A percentile compares a stretch with the other conserved stretches of the same genome.
phyloP scores from a whole-genome alignment of 2,329 filamentous ascomycete species.

The Aspergillus sp. region DNA sequence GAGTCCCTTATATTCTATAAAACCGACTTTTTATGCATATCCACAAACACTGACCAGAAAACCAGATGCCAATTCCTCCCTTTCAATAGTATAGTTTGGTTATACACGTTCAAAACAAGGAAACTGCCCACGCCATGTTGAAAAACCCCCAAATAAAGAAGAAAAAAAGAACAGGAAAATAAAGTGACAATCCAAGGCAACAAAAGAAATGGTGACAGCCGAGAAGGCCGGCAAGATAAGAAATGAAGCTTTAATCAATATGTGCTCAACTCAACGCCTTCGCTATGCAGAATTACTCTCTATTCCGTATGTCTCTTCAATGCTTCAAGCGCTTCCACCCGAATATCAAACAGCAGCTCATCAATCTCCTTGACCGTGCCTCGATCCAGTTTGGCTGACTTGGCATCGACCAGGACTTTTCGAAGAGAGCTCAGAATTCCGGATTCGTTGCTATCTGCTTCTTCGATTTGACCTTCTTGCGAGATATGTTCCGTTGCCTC shows the following conservation, averaged over 20 bases:
- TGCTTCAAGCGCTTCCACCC: conserved; percentile 67
- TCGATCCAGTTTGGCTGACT: conserved; percentile 55
- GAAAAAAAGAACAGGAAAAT: too few species aligned
- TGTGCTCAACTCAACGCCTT: conserved; percentile 21
- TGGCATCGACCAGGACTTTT: conserved; percentile 56
- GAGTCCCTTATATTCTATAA: too few species aligned
- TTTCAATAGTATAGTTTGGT: too few species aligned
- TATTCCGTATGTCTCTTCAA: conserved; percentile 46
- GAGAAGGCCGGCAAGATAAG: not conserved
- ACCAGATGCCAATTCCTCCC: too few species aligned
- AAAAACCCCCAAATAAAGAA: too few species aligned
- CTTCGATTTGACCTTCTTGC: conserved; percentile 12
- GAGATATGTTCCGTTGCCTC: conserved; percentile 4
- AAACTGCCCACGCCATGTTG: too few species aligned
- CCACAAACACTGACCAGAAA: too few species aligned
- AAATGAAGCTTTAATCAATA: not conserved
- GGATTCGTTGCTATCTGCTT: conserved; percentile 15
- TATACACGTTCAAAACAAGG: too few species aligned
- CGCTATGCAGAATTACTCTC: conserved; percentile 27
- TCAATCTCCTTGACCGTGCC: conserved; percentile 68
- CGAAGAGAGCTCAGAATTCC: conserved; percentile 52
- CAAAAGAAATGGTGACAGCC: not conserved
- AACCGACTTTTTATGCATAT: too few species aligned
- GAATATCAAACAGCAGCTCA: conserved; percentile 74
- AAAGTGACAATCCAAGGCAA: not conserved